Evolutionary conservation across 495 filamentous ascomycete genomes (phyloP), one percentile per base, ranked within the genome.

Genomic region (Daldinia decipiens): DNA sequence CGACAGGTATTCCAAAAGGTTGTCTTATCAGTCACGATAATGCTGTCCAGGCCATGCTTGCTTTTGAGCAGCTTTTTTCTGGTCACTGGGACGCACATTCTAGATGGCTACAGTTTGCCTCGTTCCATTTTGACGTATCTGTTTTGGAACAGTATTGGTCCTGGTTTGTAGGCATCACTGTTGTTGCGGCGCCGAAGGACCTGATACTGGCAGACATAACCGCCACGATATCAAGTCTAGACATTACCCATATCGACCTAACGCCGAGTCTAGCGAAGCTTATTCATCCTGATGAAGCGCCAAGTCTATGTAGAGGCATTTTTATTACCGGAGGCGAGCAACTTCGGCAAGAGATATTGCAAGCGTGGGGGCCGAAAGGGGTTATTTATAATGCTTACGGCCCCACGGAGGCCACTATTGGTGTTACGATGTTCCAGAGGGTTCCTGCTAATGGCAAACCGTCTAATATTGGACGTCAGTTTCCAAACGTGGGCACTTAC

Each of bases 351-450:
- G 91, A 93, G 61, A 92, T 92, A 52, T 78, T 93, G 8, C 87
- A 91, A 59, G 82, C 77, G 4, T 93, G 91, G 91, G 91, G 91
- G 4, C 80, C 83, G 3, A 76, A 82, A 40, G 78, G 80, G 9
- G 87, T 87, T 21, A 90, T 93, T n/a, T 90, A 91, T 77, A 93
- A 93, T 70, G 90, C 88, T 26, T 90, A 88, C 60, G 94, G 94
- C 5, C 94, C 94, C 1, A 97, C 94, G 0, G 94, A 98, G 76
- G 89, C 91, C 0, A 97, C 94, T 0, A 97, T 98, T 70, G 94
- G 94, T 4, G 90, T 91, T 47, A 92, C 91, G 0, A 93, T 93
- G 78, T 93, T 89, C 66, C 87, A 89, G 9, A 85, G 89, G 38
- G 91, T 97, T 38, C 88, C 88, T 1, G 71, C 78, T 21, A 88